These are phyloP conservation scores for Hypomontagnella submonticulosa DNA, from an alignment of 495 filamentous ascomycete species.

Conservation along the genomic window DNA sequence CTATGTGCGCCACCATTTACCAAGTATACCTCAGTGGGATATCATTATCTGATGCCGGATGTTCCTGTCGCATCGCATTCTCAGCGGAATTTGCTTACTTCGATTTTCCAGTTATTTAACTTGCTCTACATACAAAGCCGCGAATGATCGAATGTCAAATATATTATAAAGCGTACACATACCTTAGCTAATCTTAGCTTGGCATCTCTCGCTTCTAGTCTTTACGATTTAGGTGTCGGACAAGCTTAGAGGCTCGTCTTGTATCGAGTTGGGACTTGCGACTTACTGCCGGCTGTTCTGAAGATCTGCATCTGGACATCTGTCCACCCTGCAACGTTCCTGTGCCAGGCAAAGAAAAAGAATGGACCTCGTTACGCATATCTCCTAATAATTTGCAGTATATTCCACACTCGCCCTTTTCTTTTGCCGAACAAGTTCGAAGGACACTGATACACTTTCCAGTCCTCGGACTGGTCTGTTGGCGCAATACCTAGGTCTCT, in stretches of 20 bases:
- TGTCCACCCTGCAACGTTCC: conserved; percentile 34
- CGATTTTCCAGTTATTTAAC: not conserved
- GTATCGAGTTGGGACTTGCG: conserved; percentile 32
- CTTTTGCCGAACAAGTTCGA: conserved; percentile 6
- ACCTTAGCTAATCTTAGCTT: not conserved
- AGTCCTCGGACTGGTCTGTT: conserved; percentile 19
- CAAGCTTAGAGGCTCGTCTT: conserved; percentile 34
- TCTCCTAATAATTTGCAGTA: conserved; percentile 24
- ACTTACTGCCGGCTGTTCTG: conserved; percentile 27
- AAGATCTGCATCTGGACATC: conserved; percentile 46
- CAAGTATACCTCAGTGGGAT: conserved; percentile 6
- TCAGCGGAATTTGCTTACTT: conserved; percentile 2
- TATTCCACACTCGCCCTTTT: conserved; percentile 6
- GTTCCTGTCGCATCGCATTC: conserved; percentile 10
- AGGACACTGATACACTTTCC: conserved; percentile 7
- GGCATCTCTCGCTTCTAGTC: conserved; percentile 1
- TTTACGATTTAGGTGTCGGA: conserved; percentile 23
- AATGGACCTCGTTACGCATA: conserved; percentile 36
- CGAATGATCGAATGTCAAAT: conserved; percentile 10
- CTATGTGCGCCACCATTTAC: not conserved
- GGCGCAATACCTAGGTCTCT: conserved; percentile 19
- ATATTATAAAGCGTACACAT: conserved; percentile 12
- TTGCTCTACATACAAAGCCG: conserved; percentile 5
- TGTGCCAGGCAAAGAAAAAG: conserved; percentile 34
- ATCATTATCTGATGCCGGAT: conserved; percentile 17